Conservation (phyloP, 176 grass and related monocot species). For the Olyra latifolia region DNA sequence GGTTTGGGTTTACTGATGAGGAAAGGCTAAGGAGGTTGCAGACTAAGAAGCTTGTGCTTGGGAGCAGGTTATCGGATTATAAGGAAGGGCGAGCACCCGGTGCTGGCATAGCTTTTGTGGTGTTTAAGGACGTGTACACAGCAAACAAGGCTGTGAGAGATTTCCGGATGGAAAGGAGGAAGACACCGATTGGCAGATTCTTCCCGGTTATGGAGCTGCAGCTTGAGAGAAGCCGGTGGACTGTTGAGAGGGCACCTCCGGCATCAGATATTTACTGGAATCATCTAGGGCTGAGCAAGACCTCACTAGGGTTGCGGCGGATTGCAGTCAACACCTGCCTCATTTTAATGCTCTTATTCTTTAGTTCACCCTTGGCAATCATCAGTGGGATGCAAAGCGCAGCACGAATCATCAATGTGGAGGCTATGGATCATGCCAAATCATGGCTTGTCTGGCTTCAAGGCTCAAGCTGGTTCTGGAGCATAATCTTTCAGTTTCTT, state of each 20-base stretch:
- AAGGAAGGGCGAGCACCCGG: constrained; percentile 68
- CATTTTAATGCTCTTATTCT: constrained; percentile 90
- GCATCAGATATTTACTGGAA: constrained; percentile 99
- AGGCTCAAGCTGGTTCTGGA: constrained; percentile 94
- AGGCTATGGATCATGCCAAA: constrained; percentile 92
- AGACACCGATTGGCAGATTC: constrained; percentile 70
- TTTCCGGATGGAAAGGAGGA: constrained; percentile 85
- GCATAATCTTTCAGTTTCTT: constrained; percentile 86
- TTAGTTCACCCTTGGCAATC: constrained; percentile 85
- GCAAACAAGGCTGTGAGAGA: constrained; percentile 93
- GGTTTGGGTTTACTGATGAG: constrained; percentile 80
- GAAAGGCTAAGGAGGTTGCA: constrained; percentile 73
- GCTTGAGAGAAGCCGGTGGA: constrained; percentile 80
- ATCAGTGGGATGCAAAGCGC: constrained; percentile 91
- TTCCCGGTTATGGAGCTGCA: constrained; percentile 95
- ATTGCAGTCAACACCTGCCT: constrained; percentile 92
- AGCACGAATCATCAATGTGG: constrained; percentile 87
- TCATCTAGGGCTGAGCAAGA: constrained; percentile 83
- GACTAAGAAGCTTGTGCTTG: constrained; percentile 66
- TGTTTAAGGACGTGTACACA: constrained; percentile 96
- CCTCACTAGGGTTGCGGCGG: constrained; percentile 66
- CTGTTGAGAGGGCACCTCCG: constrained; percentile 84
- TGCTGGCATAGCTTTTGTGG: constrained; percentile 83
- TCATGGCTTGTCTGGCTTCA: constrained; percentile 91
- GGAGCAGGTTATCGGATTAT: constrained; percentile 76